Base-by-base conservation (phyloP, 1,284 basidiomycete species). In the Singerocomus inundabilis region DNA sequence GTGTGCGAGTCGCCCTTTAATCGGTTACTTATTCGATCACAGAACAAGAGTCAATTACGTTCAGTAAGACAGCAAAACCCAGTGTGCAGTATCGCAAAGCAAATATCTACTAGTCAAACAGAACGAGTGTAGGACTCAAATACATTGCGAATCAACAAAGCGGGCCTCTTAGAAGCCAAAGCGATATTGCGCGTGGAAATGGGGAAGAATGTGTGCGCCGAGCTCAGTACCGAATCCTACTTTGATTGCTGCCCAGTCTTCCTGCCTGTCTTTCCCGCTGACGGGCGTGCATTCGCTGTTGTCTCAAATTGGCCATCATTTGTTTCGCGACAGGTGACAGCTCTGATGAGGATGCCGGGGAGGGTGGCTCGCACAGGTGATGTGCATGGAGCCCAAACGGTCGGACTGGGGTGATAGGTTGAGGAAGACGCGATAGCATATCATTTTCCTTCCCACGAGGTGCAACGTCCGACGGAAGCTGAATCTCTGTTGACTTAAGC, bases 321-420 rank as follows among this genome's bases (percentile, higher is more conserved):
- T 84, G 76, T 56, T 74, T 74, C 8, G 76, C 81, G 31, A 83
- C 66, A 11, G 84, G 84, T 21, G 86, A 88, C 42, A 89, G 68
- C 56, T 88, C 87, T 12, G 84, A 78, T 4, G 85, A 87, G 25
- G 79, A 82, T n/a, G 81, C 77, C n/a, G 85, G 82, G 5, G 83
- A 85, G 4, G 81, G 76, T 29, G 62, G 62, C 54, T 49, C 66
- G 57, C 29, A 50, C 41, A 61, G 35, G 36, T 57, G 51, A 1
- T 68, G 70, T 9, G 68, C 66, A 30, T 63, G 69, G 49, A 73
- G 71, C 65, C 45, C 59, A 48, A 66, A 54, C 11, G 55, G 54
- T 25, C 64, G 66, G 25, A 55, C 33, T 11, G 65, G 65, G 1
- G 69, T 70, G 32, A 67, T 36, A 51, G 54, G 51, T 55, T 66